Evolutionary conservation across 257 asterid genomes (phyloP).

Genomic region (Sherardia arvensis): DNA sequence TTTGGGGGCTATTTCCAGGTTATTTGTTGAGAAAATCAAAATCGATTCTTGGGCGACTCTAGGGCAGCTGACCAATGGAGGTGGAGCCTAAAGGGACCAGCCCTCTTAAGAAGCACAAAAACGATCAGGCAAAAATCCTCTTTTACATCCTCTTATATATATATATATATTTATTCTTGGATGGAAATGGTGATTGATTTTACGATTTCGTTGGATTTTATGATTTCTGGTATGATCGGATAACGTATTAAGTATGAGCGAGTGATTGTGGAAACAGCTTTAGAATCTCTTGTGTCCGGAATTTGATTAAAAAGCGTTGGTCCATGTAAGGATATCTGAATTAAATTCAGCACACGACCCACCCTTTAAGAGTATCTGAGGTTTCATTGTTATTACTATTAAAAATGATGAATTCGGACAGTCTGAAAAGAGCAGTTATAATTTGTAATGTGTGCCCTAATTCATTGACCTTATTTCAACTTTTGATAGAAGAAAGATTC

Average conservation of each 20-base stretch:
- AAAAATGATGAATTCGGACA: not conserved
- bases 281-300: not conserved
- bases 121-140: constrained; percentile 13
- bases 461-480: not conserved
- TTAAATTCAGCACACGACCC: not conserved
- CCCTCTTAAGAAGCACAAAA: constrained; percentile 12
- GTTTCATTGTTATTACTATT: not conserved
- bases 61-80: constrained; percentile 10
- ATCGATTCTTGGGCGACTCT: not conserved
- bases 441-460: not conserved
- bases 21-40: not conserved
- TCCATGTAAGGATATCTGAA: not conserved
- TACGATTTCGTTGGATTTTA: not conserved
- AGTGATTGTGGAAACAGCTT: not conserved
- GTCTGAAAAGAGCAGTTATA: not conserved
- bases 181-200: not conserved
- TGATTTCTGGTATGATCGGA: not conserved
- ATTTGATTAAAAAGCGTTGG: not conserved
- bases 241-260: not conserved
- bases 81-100: constrained; percentile 6
- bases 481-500: no score
- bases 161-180: not conserved
- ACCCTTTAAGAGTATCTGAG: no score
- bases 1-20: not conserved
- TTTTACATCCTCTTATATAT: not conserved